Base-by-base conservation (phyloP, 78 protist species). In the Dictyostelium citrinum region DNA sequence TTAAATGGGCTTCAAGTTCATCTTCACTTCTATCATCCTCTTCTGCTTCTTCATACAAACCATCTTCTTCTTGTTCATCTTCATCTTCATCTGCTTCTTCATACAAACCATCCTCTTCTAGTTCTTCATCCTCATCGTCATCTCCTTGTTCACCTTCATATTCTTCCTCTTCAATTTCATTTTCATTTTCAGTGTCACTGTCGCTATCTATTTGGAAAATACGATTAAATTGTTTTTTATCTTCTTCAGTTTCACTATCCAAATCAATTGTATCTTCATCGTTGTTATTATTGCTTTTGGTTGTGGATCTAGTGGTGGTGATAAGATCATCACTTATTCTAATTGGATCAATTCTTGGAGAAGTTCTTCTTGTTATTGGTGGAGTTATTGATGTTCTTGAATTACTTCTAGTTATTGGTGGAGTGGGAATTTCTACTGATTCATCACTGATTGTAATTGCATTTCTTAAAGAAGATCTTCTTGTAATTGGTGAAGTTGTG, bases 111-210 rank as follows among this genome's bases (percentile, higher is more conserved):
- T 27, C 22, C 9, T 58, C 75, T 8, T 80, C 49, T 22, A 35
- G 27, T 17, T 83, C 90, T 8, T 29, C 90, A n/a, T 45, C 46
- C 3, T 78, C 84, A 10, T 51, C 82, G 3, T 90, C 94, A 39
- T 77, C 88, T 72, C 61, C 84, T 37, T 72, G 81, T 7, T 80
- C 86, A 80, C 12, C 0, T 8, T 83, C 51, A n/a, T n/a, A n/a
- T 35, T 72, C 81, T 35, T 49, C 72, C 17, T 72, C 72, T 35
- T 49, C 72, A 68, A 43, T 43, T 43, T 24, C 80, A 82, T 29
- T 24, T 8, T 17, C 46, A 22, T 31, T 17, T 37, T 55, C 76
- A 71, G 10, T n/a, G 46, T 37, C 64, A 74, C 29, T 35, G 11
- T 81, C 86, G 11, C 29, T 45, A 11, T 31, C 41, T 5, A 51